These are phyloP conservation scores for Neurospora sp. DNA, from an alignment of 495 filamentous ascomycete species.

Conservation along the genomic window DNA sequence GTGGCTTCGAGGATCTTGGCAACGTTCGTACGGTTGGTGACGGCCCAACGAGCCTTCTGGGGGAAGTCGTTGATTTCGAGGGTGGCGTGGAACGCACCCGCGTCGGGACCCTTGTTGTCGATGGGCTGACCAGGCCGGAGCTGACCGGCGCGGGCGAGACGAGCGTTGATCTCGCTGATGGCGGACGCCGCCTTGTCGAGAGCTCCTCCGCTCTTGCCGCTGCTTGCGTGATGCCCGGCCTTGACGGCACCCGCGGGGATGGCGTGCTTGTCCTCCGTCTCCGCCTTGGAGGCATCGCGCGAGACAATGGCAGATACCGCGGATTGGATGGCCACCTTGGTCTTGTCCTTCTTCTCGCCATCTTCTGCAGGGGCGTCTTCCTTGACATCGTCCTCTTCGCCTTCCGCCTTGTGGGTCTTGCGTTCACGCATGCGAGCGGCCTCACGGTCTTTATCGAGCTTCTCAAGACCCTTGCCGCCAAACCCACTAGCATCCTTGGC, in stretches of 20 bases:
- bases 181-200: conserved; percentile 78
- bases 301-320: conserved; percentile 47
- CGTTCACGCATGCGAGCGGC: conserved; percentile 74
- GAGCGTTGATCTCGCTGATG: conserved; percentile 76
- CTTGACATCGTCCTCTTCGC: conserved; percentile 77
- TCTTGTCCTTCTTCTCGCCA: conserved; percentile 48
- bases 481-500: conserved; percentile 85
- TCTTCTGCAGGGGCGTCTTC: conserved; percentile 57
- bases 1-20: conserved; percentile 95
- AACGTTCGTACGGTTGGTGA: conserved; percentile 97
- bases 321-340: conserved; percentile 51
- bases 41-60: conserved; percentile 96
- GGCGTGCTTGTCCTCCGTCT: conserved; percentile 39
- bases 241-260: conserved; percentile 52
- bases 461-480: conserved; percentile 88
- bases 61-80: conserved; percentile 99
- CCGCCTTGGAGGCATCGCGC: conserved; percentile 28
- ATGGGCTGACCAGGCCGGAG: conserved; percentile 88
- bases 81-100: conserved; percentile 93
- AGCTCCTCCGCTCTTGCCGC: conserved; percentile 49
- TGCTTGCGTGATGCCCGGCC: conserved; percentile 32
- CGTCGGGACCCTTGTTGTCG: conserved; percentile 97
- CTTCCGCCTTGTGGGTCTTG: conserved; percentile 81
- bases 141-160: conserved; percentile 75
- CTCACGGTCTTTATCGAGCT: conserved; percentile 82